These are phyloP conservation scores for Anacardium occidentale DNA, from an alignment of 345 rosid genomes.

Conservation along the genomic window DNA sequence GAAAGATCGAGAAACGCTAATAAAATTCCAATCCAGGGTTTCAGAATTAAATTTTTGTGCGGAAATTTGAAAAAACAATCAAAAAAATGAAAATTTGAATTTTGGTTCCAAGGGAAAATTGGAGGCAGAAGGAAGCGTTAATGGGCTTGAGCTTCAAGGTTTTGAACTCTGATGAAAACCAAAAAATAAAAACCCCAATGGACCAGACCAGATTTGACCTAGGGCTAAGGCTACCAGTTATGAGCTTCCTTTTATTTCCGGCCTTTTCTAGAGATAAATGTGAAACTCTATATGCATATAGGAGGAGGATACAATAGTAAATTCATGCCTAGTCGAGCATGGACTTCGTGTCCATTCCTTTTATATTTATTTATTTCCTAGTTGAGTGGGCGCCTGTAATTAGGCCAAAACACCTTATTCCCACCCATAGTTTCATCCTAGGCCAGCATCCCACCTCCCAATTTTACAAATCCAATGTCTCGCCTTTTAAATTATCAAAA, in stretches of 20 bases:
- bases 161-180: constrained; percentile 19
- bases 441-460: too few relatives aligned
- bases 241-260: constrained; percentile 12
- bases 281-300: background rate
- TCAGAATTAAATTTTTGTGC: background rate
- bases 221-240: constrained; percentile 31
- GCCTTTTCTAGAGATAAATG: constrained; percentile 22
- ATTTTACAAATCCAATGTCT: too few relatives aligned
- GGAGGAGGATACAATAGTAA: constrained; percentile 8
- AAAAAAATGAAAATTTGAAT: constrained; percentile 24
- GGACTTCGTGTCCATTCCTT: background rate
- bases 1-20: background rate
- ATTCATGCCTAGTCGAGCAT: too few relatives aligned
- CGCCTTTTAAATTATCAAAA: too few relatives aligned
- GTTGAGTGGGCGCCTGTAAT: too few relatives aligned
- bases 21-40: constrained; percentile 15
- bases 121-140: constrained; percentile 35
- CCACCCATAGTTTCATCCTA: too few relatives aligned
- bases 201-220: constrained; percentile 29
- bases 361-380: background rate
- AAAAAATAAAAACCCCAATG: constrained; percentile 41
- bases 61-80: background rate
- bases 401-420: too few relatives aligned
- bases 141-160: constrained; percentile 46
- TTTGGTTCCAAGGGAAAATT: constrained; percentile 20